Percentiles rank a stretch among this genome's conserved stretches.
phyloP scores from a whole-genome alignment of 2,329 filamentous ascomycete genomes.

The Fusarium beomiforme region DNA sequence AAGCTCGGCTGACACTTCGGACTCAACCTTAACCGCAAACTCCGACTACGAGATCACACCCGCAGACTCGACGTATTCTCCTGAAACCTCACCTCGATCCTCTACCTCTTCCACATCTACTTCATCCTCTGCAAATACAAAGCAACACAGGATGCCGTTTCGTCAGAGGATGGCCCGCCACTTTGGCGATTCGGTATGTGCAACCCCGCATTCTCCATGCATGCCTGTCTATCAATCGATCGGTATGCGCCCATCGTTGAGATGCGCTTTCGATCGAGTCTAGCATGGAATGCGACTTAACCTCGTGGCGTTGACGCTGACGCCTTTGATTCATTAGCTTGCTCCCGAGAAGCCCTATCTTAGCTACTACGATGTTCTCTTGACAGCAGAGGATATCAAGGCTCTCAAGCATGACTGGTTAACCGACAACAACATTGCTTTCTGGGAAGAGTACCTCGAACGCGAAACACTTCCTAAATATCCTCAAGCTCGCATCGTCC shows the following conservation, averaged over 20 bases:
- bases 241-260: conserved; percentile 14
- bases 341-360: conserved; percentile 52
- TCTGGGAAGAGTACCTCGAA: conserved; percentile 98
- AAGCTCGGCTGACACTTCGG: conserved; percentile 35
- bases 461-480: conserved; percentile 84
- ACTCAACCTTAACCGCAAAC: conserved; percentile 32
- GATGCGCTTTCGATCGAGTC: conserved; percentile 12
- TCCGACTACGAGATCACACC: conserved; percentile 36
- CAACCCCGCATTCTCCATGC: conserved; percentile 25
- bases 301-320: conserved; percentile 14
- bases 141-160: conserved; percentile 50
- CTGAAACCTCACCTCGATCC: conserved; percentile 20
- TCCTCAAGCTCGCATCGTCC: conserved; percentile 85
- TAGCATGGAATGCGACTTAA: conserved; percentile 10
- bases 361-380: conserved; percentile 54
- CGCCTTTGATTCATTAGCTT: conserved; percentile 56
- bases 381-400: conserved; percentile 90
- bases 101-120: conserved; percentile 17
- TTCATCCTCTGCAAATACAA: conserved; percentile 27
- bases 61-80: conserved; percentile 21
- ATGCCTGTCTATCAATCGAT: conserved; percentile 2
- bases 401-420: conserved; percentile 93
- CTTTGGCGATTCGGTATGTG: conserved; percentile 58
- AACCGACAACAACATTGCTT: conserved; percentile 96
- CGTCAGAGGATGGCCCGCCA: conserved; percentile 57